Percentiles rank a stretch among this genome's conserved stretches.
These are phyloP conservation scores for Hypoxylon trugodes DNA, from an alignment of 495 filamentous ascomycete genomes.

Conservation along the genomic window DNA sequence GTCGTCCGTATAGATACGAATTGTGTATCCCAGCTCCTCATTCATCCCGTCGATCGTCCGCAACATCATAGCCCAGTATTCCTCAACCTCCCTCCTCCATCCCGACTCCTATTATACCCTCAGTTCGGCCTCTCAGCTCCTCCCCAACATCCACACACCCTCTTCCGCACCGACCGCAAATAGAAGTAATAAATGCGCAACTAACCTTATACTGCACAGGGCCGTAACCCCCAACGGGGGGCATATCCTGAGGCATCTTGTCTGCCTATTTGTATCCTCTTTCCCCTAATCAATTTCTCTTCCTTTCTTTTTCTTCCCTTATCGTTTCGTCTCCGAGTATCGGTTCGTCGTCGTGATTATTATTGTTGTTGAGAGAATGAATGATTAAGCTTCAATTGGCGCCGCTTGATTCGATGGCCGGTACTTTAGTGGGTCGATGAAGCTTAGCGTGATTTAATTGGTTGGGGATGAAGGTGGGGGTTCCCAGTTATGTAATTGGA, in stretches of 20 bases:
- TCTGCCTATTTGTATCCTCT: constrained; percentile 37
- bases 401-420: background rate
- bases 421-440: background rate
- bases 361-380: background rate
- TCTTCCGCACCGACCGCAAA: background rate
- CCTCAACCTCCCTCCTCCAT: background rate
- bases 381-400: constrained; percentile 5
- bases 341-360: background rate
- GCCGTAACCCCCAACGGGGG: constrained; percentile 90
- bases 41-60: background rate
- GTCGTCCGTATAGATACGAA: no score
- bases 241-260: constrained; percentile 86
- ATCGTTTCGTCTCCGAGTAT: background rate
- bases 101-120: background rate
- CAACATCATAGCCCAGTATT: background rate
- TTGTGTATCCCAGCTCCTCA: background rate
- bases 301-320: background rate
- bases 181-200: constrained; percentile 13
- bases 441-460: constrained; percentile 1
- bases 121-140: background rate
- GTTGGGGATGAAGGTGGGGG: background rate
- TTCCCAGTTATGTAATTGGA: background rate
- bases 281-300: background rate
- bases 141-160: background rate
- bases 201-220: constrained; percentile 94